phyloP scores from a whole-genome alignment of 2,329 filamentous ascomycete genomes.

The Fusarium sp. region DNA sequence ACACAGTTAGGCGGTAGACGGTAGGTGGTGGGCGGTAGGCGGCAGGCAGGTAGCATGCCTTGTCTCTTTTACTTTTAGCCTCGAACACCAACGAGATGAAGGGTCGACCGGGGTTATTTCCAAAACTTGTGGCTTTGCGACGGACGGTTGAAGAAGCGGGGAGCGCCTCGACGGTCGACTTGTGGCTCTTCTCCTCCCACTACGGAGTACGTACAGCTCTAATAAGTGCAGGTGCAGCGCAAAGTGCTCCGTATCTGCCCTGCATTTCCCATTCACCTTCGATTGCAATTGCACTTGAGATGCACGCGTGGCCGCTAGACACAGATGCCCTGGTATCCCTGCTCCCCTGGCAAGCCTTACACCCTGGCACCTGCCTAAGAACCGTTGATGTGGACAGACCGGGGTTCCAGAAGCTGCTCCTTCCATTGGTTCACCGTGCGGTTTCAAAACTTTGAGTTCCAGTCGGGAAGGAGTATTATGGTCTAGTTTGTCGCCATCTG shows the following conservation, averaged over 20 bases:
- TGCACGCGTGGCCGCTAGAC: slow-evolving; percentile 34
- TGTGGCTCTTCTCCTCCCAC: slow-evolving; percentile 21
- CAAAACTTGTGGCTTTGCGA: slow-evolving; percentile 39
- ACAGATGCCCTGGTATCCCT: slow-evolving; percentile 20
- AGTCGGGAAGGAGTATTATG: slow-evolving; percentile 42
- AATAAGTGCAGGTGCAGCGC: background rate
- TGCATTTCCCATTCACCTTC: slow-evolving; percentile 1
- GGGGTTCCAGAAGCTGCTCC: slow-evolving; percentile 22
- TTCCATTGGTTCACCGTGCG: slow-evolving; percentile 29
- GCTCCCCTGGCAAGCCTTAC: background rate
- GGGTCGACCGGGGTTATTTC: slow-evolving; percentile 34
- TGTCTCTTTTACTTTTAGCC: slow-evolving; percentile 30
- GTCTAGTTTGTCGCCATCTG: slow-evolving; percentile 34
- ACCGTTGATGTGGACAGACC: slow-evolving; percentile 33
- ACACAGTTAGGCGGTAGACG: slow-evolving; percentile 7
- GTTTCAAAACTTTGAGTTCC: slow-evolving; percentile 43
- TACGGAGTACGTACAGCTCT: background rate
- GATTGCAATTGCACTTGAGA: slow-evolving; percentile 26
- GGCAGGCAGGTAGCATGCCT: background rate
- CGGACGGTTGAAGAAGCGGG: slow-evolving; percentile 39
- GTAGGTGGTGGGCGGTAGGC: too few species aligned
- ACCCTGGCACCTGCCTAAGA: slow-evolving; percentile 34
- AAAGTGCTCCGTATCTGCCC: slow-evolving; percentile 1
- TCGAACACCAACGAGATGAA: slow-evolving; percentile 44
- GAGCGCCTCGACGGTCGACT: slow-evolving; percentile 9